Evolutionary conservation across 139 green algal species (phyloP), one percentile per base, ranked within the genome.

Genomic region (Tetraselmis striata): DNA sequence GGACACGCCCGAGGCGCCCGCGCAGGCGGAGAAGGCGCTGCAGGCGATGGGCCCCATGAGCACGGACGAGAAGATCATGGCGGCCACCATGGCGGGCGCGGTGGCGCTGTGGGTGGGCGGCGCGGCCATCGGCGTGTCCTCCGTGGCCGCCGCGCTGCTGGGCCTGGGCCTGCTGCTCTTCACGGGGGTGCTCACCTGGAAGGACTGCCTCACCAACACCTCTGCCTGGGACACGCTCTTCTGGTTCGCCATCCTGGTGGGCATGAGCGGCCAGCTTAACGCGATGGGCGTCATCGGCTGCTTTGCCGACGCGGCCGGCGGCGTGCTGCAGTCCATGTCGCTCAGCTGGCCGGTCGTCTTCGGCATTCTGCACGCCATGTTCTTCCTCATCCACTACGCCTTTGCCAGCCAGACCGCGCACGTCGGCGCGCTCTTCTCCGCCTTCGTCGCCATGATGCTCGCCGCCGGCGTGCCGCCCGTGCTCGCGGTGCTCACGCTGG

Each of bases 171-270:
- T 92, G 25, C 92, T 99, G 86, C 90, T 99, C 28, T 87, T 86
- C 74, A 95, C 89, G 0, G 95, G 95, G 67, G 94, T 97, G 78
- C 89, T 97, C 58, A 91, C 88, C 18, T 98, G 95, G 95, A 82
- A 90, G 28, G 96, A 99, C 81, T 98, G 95, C 86, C 89, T 99
- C 23, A 86, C 88, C 1, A 98, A 99, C 89, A 93, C 89, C 1
- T 92, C 93, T 2, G 96, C 96, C 0, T 99, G 97, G 97, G 96
- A 99, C 90, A 99, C 96, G 0, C 93, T 99, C 77, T 93, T 93
- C 79, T 99, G 95, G 92, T 96, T 96, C 86, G 92, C 93, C 26
- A 91, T 98, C 32, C 90, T 99, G 2, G 94, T 99, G 77, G 91
- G 91, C 84, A 97, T 99, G 93, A 94, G 88, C 11, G 88, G 83